phyloP scores from a whole-genome alignment of 805 yeast species.

The Sporopachydermia quercuum region DNA sequence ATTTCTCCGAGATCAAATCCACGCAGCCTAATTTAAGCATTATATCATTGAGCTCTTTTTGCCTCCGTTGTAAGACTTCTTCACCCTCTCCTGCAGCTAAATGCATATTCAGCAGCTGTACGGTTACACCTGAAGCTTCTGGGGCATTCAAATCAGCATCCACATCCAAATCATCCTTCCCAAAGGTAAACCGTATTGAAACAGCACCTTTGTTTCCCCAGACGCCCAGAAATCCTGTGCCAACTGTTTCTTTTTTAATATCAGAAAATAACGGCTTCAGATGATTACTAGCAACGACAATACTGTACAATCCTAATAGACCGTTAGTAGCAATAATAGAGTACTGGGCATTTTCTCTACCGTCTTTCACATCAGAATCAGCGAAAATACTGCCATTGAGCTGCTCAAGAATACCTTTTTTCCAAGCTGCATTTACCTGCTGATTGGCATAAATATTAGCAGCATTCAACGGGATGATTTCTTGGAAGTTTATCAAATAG shows the following conservation, averaged over 20 bases:
- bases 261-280: conserved; percentile 24
- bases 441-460: conserved; percentile 21
- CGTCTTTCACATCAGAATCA: conserved; percentile 16
- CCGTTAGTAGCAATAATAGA: conserved; percentile 28
- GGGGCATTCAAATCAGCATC: conserved; percentile 6
- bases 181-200: conserved; percentile 26
- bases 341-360: conserved; percentile 16
- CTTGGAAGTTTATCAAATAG: conserved; percentile 33
- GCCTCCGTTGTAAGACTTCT: conserved; percentile 22
- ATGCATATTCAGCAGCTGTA: conserved; percentile 34
- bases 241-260: conserved; percentile 28
- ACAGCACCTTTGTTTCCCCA: conserved; percentile 57
- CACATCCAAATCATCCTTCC: conserved; percentile 18
- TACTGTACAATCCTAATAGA: conserved; percentile 35
- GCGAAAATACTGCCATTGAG: conserved; percentile 16
- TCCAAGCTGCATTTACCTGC: conserved; percentile 21
- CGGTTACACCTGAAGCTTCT: conserved; percentile 14
- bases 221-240: conserved; percentile 38
- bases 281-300: conserved; percentile 23
- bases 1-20: no score
- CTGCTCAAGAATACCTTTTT: conserved; percentile 13
- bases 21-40: conserved; percentile 4
- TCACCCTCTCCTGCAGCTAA: conserved; percentile 34
- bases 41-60: conserved; percentile 30
- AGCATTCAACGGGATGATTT: conserved; percentile 33